Base-by-base conservation (phyloP, 208 protist genomes). In the Trypanosoma platydactyli region DNA sequence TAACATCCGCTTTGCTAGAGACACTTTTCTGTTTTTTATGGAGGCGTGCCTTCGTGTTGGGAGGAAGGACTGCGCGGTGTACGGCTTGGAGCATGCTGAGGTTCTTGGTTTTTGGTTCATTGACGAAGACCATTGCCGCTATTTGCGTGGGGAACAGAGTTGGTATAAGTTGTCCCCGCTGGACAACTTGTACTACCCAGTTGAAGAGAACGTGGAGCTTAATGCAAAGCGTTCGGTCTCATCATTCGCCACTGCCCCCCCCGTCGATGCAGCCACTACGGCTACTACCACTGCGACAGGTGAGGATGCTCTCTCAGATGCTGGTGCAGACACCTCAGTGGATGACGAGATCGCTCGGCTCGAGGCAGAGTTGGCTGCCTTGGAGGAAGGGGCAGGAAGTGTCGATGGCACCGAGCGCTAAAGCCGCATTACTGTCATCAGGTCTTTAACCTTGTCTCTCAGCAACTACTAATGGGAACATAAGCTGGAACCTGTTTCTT, bases 1-100 rank as follows among this genome's bases (percentile, higher is more conserved):
- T 61, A 89, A 94, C 65, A 89, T 94, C 49, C 84, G 80, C 13
- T 76, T 96, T 40, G 71, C 48, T 35, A 72, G 82, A 24, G 84
- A 94, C 40, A 84, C 88, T 5, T 96, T 96, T 53, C 60, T 89
- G 41, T 77, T 96, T 20, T 96, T 96, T 63, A 46, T 96, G 2
- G 86, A 96, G 76, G 91, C 91, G 38, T 94, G 88, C 54, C 70
- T 97, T 60, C 88, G 89, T 25, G 88, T 97, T 15, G 88, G 88
- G 53, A 79, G 91, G 1, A 94, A 90, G 61, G 91, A 96, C 77
- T 91, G 88, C 62, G 88, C 88, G 18, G 41, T 61, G 63, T 94
- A 90, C 66, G 91, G 80, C 7, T 64, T 92, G 50, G 81, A 93
- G 68, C 68, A 96, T 61, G 88, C 88, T 1, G 80, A 86, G 20